These are phyloP conservation scores for Pontederia paniculata DNA, from an alignment of 176 grass and related monocot genomes.

Conservation along the genomic window DNA sequence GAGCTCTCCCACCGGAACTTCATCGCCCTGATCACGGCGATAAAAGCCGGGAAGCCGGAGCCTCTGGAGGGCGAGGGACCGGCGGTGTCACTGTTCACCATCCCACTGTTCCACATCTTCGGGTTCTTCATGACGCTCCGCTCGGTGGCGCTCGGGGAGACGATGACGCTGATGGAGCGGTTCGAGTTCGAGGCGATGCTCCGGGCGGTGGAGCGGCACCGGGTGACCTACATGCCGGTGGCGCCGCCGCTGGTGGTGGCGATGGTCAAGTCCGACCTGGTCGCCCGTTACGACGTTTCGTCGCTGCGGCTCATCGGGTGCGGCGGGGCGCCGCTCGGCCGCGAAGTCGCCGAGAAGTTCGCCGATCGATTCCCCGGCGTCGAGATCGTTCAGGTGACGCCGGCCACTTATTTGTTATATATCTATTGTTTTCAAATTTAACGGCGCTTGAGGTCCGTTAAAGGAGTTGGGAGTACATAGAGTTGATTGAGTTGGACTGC, in stretches of 20 bases:
- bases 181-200: slow-evolving; percentile 42
- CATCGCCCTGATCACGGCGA: slow-evolving; percentile 31
- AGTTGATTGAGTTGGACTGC: too few relatives aligned
- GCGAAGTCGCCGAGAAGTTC: slow-evolving; percentile 55
- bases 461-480: too few relatives aligned
- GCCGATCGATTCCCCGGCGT: slow-evolving; percentile 51
- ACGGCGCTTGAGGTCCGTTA: too few relatives aligned
- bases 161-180: slow-evolving; percentile 64
- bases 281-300: slow-evolving; percentile 42
- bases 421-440: too few relatives aligned
- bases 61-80: slow-evolving; percentile 22
- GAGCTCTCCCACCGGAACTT: slow-evolving; percentile 60
- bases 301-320: slow-evolving; percentile 43
- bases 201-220: slow-evolving; percentile 45
- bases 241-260: slow-evolving; percentile 63
- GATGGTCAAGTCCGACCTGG: slow-evolving; percentile 57
- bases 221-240: slow-evolving; percentile 41
- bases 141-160: slow-evolving; percentile 49
- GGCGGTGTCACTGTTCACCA: slow-evolving; percentile 33
- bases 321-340: slow-evolving; percentile 61
- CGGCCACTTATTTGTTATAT: too few relatives aligned
- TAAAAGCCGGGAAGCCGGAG: slow-evolving; percentile 2
- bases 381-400: slow-evolving; percentile 44
- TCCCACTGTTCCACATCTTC: slow-evolving; percentile 73
- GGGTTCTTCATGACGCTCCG: slow-evolving; percentile 59